Percentiles rank a stretch among this genome's conserved stretches.
Evolutionary conservation across 768 basidiomycete species (phyloP).

Genomic region (Peribolospora kevripleyi): DNA sequence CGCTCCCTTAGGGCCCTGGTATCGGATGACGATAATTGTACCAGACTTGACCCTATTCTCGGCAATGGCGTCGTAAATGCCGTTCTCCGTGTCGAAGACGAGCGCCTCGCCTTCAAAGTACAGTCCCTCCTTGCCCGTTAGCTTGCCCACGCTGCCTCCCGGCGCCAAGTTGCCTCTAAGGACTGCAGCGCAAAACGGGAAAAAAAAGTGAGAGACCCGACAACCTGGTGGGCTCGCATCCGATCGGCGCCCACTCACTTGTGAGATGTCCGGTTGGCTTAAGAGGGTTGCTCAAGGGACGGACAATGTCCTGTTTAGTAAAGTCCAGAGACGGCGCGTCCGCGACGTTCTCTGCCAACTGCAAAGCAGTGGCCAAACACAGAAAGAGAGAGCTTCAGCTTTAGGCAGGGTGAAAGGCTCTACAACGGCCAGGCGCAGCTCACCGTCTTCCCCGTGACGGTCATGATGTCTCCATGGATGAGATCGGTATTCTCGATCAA

Average conservation of each 20-base stretch:
- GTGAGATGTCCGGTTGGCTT: constrained; percentile 67
- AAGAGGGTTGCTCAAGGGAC: constrained; percentile 48
- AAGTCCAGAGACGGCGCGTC: constrained; percentile 51
- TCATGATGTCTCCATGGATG: constrained; percentile 57
- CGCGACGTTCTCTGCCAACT: constrained; percentile 14
- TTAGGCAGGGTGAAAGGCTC: too few relatives aligned
- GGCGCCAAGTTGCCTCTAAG: constrained; percentile 73
- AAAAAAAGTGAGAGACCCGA: not conserved
- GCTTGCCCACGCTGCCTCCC: constrained; percentile 65
- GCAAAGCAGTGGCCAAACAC: constrained; percentile 10
- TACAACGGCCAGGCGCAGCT: constrained; percentile 18
- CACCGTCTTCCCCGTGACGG: constrained; percentile 75
- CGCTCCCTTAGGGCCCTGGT: constrained; percentile 74
- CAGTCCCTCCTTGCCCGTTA: constrained; percentile 78
- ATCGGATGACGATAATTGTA: constrained; percentile 54
- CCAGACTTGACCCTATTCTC: constrained; percentile 52
- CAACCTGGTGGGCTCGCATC: not conserved
- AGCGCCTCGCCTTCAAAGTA: constrained; percentile 39
- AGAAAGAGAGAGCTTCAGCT: constrained; percentile 12
- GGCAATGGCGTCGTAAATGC: constrained; percentile 49
- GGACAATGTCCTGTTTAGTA: constrained; percentile 49
- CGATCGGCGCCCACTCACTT: constrained; percentile 17
- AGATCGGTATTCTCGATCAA: constrained; percentile 51
- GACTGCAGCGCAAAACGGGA: constrained; percentile 18
- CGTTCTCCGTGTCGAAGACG: constrained; percentile 25